Evolutionary conservation across 1,284 basidiomycete genomes (phyloP).

Genomic region (Earliella scabrosa): DNA sequence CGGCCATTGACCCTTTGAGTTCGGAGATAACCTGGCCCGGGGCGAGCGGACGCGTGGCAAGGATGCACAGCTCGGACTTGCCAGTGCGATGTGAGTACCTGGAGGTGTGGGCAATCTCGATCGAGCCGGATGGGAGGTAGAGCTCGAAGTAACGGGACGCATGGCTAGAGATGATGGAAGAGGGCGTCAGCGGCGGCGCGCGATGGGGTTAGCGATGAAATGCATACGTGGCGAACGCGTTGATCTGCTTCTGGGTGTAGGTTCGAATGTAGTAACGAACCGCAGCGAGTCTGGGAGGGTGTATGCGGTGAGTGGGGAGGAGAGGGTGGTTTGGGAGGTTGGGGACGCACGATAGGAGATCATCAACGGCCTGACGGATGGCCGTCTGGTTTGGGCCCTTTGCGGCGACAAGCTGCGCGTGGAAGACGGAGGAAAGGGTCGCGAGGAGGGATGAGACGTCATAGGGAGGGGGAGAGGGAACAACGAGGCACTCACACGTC

Average conservation of each 20-base stretch:
- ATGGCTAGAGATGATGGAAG: slow-evolving; percentile 55
- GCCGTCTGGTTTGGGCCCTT: slow-evolving; percentile 58
- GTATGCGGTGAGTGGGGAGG: slow-evolving; percentile 20
- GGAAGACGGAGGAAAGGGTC: slow-evolving; percentile 25
- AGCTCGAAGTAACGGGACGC: slow-evolving; percentile 86
- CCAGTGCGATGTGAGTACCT: slow-evolving; percentile 85
- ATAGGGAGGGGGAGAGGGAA: slow-evolving; percentile 28
- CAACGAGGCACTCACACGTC: slow-evolving; percentile 61
- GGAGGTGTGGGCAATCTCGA: slow-evolving; percentile 87
- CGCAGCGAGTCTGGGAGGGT: slow-evolving; percentile 57
- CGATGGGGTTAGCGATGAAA: slow-evolving; percentile 23
- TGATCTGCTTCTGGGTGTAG: slow-evolving; percentile 80
- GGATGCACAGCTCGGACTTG: slow-evolving; percentile 89
- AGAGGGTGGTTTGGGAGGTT: slow-evolving; percentile 21
- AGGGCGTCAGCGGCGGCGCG: slow-evolving; percentile 30
- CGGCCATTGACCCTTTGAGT: slow-evolving; percentile 87
- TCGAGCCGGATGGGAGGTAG: slow-evolving; percentile 78
- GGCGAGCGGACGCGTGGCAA: slow-evolving; percentile 77
- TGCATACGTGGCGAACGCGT: slow-evolving; percentile 84
- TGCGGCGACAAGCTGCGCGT: slow-evolving; percentile 56
- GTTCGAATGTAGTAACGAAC: slow-evolving; percentile 75
- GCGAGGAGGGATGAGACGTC: slow-evolving; percentile 25
- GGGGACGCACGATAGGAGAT: slow-evolving; percentile 67
- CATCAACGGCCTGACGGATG: slow-evolving; percentile 71
- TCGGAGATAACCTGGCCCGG: slow-evolving; percentile 78